Conservation (phyloP, 2,329 filamentous ascomycete species). For the Ampelomyces quisqualis region DNA sequence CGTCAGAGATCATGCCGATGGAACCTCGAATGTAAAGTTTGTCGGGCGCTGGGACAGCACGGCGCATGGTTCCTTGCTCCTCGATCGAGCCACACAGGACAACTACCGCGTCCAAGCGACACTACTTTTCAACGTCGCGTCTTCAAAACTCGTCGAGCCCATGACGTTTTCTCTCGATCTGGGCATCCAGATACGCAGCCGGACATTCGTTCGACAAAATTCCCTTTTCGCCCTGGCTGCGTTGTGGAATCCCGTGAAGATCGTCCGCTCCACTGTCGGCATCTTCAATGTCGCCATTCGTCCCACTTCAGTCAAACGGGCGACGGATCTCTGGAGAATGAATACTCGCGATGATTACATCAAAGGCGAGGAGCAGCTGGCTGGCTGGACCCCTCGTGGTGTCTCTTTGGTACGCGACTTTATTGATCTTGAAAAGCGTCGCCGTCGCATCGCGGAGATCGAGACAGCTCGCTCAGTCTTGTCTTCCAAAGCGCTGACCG, state of each 20-base stretch:
- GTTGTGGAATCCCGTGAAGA: slow-evolving; percentile 79
- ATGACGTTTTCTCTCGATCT: slow-evolving; percentile 84
- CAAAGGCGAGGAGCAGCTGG: slow-evolving; percentile 87
- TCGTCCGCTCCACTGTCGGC: slow-evolving; percentile 81
- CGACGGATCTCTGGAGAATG: slow-evolving; percentile 93
- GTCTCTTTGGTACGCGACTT: slow-evolving; percentile 91
- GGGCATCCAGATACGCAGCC: slow-evolving; percentile 78
- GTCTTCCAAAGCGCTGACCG: slow-evolving; percentile 51
- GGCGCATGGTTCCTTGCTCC: slow-evolving; percentile 82
- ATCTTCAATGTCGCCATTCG: slow-evolving; percentile 86
- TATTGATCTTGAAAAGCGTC: slow-evolving; percentile 71
- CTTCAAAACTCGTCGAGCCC: slow-evolving; percentile 78
- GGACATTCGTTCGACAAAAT: slow-evolving; percentile 80
- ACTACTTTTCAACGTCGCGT: slow-evolving; percentile 81
- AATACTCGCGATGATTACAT: slow-evolving; percentile 94
- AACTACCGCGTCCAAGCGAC: slow-evolving; percentile 89
- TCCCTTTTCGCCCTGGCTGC: slow-evolving; percentile 81
- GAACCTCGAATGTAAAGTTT: slow-evolving; percentile 81
- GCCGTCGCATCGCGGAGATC: slow-evolving; percentile 73
- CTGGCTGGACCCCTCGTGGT: slow-evolving; percentile 82
- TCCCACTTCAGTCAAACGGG: slow-evolving; percentile 85
- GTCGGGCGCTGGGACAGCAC: slow-evolving; percentile 97
- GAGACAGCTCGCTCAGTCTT: slow-evolving; percentile 70
- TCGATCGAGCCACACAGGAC: slow-evolving; percentile 92
- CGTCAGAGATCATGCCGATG: slow-evolving; percentile 83